Conservation (phyloP, 75 land plant species). For the Selaginella tamariscina region DNA sequence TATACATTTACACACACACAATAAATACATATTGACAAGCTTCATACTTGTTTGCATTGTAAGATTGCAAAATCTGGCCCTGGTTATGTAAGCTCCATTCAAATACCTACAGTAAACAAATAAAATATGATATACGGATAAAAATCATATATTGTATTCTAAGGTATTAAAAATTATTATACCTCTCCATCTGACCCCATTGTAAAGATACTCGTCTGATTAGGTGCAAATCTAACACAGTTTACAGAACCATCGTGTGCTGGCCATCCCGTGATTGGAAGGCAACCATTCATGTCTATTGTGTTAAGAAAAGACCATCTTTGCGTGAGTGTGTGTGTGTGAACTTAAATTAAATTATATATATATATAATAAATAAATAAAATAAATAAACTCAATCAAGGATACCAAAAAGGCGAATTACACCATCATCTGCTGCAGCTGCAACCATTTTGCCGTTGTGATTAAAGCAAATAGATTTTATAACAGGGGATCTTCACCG, state of each 20-base stretch:
- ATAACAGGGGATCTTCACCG: slow-evolving; percentile 96
- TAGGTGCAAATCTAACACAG: slow-evolving; percentile 78
- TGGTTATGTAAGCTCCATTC: slow-evolving; percentile 93
- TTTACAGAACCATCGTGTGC: slow-evolving; percentile 90
- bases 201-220: slow-evolving; percentile 89
- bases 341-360: not conserved
- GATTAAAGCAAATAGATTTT: slow-evolving; percentile 85
- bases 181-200: slow-evolving; percentile 93
- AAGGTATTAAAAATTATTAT: slow-evolving; percentile 11
- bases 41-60: slow-evolving; percentile 56
- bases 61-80: slow-evolving; percentile 64
- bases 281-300: slow-evolving; percentile 75
- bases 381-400: slow-evolving; percentile 7
- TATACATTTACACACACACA: not conserved
- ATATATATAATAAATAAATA: not conserved
- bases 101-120: slow-evolving; percentile 35
- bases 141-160: not conserved
- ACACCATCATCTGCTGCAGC: slow-evolving; percentile 93
- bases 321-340: slow-evolving; percentile 12
- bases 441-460: slow-evolving; percentile 90
- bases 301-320: slow-evolving; percentile 20
- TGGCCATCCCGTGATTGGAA: slow-evolving; percentile 98
- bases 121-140: not conserved
- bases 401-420: slow-evolving; percentile 99
- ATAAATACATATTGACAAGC: not conserved